Conservation (phyloP, 2,329 filamentous ascomycete species). For the Gnomoniopsis smithogilvyi region DNA sequence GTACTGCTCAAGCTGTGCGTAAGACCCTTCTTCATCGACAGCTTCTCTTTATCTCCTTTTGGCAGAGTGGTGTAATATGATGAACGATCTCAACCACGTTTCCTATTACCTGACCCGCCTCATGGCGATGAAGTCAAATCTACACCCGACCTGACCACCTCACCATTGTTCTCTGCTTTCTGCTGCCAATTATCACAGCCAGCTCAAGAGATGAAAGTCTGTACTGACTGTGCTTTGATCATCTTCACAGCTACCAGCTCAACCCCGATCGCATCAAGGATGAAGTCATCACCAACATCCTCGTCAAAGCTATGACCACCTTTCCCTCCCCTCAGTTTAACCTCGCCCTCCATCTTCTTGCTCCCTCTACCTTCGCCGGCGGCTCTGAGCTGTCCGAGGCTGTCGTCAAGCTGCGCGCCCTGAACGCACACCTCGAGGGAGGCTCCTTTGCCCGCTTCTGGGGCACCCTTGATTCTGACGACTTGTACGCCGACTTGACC, state of each 20-base stretch:
- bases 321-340: slow-evolving; percentile 96
- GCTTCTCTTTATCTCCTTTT: slow-evolving; percentile 9
- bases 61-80: slow-evolving; percentile 46
- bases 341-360: slow-evolving; percentile 89
- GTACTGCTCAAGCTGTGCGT: slow-evolving; percentile 96
- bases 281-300: slow-evolving; percentile 97
- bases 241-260: slow-evolving; percentile 81
- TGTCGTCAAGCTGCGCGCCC: slow-evolving; percentile 77
- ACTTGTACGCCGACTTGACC: slow-evolving; percentile 91
- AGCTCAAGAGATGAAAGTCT: not conserved
- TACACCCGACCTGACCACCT: slow-evolving; percentile 71
- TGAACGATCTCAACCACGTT: slow-evolving; percentile 78
- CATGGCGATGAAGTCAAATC: slow-evolving; percentile 63
- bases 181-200: not conserved
- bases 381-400: slow-evolving; percentile 80
- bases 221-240: not conserved
- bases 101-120: slow-evolving; percentile 91
- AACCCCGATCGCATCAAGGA: slow-evolving; percentile 97
- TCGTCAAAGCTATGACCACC: slow-evolving; percentile 95
- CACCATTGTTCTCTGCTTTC: not conserved
- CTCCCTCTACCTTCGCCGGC: slow-evolving; percentile 70
- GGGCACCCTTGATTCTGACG: slow-evolving; percentile 87
- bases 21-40: slow-evolving; percentile 15
- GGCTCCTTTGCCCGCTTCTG: slow-evolving; percentile 93
- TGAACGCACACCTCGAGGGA: slow-evolving; percentile 84